Evolutionary conservation across 2,329 filamentous ascomycete genomes (phyloP).

Genomic region (Aaosphaeria arxii): DNA sequence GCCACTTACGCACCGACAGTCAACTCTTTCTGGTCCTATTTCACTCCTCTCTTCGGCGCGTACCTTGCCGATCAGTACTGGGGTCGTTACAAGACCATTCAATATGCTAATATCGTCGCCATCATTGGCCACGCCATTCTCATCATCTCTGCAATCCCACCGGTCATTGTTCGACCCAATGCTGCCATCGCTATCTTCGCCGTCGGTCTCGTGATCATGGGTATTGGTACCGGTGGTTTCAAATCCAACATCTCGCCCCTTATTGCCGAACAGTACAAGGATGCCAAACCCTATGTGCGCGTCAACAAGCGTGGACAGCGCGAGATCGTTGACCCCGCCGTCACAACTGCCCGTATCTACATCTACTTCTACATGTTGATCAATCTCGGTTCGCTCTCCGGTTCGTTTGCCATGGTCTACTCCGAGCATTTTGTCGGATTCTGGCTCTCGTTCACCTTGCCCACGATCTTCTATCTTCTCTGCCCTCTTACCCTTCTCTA

Average conservation of each 20-base stretch:
- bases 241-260: conserved; percentile 62
- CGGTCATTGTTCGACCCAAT: conserved; percentile 46
- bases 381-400: conserved; percentile 36
- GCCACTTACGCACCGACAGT: conserved; percentile 33
- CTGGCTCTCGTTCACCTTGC: conserved; percentile 68
- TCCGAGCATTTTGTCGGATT: conserved; percentile 59
- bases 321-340: conserved; percentile 64
- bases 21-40: conserved; percentile 56
- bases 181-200: conserved; percentile 54
- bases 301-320: conserved; percentile 48
- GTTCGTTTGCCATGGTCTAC: conserved; percentile 38
- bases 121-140: conserved; percentile 56
- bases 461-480: conserved; percentile 62
- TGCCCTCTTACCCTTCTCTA: conserved; percentile 57
- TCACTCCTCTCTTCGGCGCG: conserved; percentile 57
- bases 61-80: conserved; percentile 60
- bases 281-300: conserved; percentile 50
- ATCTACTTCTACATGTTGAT: conserved; percentile 47
- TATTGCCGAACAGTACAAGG: conserved; percentile 60
- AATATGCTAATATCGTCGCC: conserved; percentile 57
- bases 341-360: conserved; percentile 68
- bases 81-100: conserved; percentile 60
- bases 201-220: conserved; percentile 55
- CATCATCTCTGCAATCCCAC: conserved; percentile 53
- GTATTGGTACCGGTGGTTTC: conserved; percentile 66